Conservation (phyloP, 2,329 filamentous ascomycete species). For the Phialophora tarda region DNA sequence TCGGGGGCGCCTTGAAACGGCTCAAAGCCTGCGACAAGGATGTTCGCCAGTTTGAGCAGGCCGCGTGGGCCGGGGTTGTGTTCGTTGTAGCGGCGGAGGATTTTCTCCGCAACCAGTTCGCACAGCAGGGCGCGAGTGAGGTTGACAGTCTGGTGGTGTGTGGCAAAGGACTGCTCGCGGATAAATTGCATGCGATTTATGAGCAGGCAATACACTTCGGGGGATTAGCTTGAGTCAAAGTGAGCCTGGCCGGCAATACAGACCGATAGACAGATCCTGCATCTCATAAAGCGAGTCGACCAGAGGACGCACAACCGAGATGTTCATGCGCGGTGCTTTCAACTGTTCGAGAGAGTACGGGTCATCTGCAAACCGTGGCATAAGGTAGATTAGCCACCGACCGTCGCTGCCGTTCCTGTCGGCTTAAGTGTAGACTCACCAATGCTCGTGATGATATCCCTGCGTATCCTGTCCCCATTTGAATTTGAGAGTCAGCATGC, state of each 20-base stretch:
- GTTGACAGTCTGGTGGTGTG: constrained; percentile 80
- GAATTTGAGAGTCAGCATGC: background rate
- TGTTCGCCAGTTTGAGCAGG: constrained; percentile 74
- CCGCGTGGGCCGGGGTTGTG: constrained; percentile 73
- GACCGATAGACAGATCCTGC: constrained; percentile 78
- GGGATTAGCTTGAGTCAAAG: background rate
- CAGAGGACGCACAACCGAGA: constrained; percentile 76
- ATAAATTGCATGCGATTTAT: constrained; percentile 82
- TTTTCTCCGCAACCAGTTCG: constrained; percentile 77
- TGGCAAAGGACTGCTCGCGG: constrained; percentile 74
- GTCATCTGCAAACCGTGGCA: constrained; percentile 55
- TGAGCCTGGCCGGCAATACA: constrained; percentile 31
- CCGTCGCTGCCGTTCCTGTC: background rate
- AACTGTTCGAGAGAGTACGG: constrained; percentile 76
- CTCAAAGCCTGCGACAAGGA: constrained; percentile 81
- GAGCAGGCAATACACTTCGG: constrained; percentile 76
- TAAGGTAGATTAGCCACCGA: background rate
- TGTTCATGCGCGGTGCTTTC: constrained; percentile 79
- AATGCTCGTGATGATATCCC: constrained; percentile 43
- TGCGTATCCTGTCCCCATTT: constrained; percentile 37
- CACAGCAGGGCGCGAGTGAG: constrained; percentile 78
- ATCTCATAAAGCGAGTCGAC: constrained; percentile 83
- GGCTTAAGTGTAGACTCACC: constrained; percentile 27
- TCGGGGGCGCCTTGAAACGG: constrained; percentile 82
- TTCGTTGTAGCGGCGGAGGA: constrained; percentile 78